Percentiles rank a stretch among this genome's conserved stretches.
Conservation (phyloP, 1,139 yeast genomes). For the Geotrichum phurueaensis region DNA sequence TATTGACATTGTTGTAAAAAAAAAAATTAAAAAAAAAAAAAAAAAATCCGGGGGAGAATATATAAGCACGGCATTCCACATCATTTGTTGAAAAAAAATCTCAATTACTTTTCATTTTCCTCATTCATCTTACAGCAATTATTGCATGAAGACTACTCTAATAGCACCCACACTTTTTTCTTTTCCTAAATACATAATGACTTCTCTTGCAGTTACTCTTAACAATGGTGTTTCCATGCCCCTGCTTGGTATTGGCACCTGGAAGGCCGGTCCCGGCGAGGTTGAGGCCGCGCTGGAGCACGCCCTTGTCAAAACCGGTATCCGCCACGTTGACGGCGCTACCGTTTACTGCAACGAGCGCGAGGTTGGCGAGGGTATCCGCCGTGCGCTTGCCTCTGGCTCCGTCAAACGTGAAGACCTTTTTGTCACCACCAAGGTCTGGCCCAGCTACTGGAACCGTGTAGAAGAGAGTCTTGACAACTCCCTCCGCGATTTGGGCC, state of each 20-base stretch:
- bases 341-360: conserved; percentile 49
- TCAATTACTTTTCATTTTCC: background rate
- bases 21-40: too few relatives aligned
- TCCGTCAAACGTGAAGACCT: conserved; percentile 51
- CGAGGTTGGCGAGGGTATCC: conserved; percentile 48
- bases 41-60: too few relatives aligned
- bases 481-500: conserved; percentile 59
- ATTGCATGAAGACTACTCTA: background rate
- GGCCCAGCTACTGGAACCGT: conserved; percentile 67
- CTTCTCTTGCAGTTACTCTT: conserved; percentile 27
- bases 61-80: too few relatives aligned
- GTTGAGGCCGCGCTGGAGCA: conserved; percentile 31
- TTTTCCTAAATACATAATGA: conserved; percentile 2
- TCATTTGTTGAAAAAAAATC: too few relatives aligned
- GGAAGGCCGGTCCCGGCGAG: conserved; percentile 46
- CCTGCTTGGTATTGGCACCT: conserved; percentile 52
- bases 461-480: conserved; percentile 54
- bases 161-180: background rate
- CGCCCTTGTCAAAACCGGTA: conserved; percentile 39
- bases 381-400: conserved; percentile 26
- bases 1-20: too few relatives aligned
- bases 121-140: background rate
- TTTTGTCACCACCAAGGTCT: conserved; percentile 69
- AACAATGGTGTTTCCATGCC: conserved; percentile 41
- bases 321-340: conserved; percentile 62